These are phyloP conservation scores for Phytophthora pistaciae DNA, from an alignment of 352 stramenopile species.

Conservation along the genomic window DNA sequence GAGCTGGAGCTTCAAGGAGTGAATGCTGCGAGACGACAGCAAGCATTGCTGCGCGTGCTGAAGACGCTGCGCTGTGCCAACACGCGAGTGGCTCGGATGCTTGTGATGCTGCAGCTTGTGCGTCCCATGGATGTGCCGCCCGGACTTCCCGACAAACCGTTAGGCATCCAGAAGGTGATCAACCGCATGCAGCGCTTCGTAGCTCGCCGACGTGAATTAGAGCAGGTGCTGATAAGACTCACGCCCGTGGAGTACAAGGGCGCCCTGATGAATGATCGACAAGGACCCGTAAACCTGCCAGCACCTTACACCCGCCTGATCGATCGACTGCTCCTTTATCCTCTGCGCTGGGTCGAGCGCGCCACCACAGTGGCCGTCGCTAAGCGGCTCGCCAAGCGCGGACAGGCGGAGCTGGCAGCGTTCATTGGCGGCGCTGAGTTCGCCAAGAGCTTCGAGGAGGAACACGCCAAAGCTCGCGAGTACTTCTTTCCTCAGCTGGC, in stretches of 20 bases:
- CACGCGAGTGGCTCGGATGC: slow-evolving; percentile 69
- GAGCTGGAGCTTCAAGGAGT: slow-evolving; percentile 79
- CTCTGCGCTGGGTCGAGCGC: slow-evolving; percentile 61
- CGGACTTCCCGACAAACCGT: slow-evolving; percentile 62
- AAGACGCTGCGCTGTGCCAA: slow-evolving; percentile 70
- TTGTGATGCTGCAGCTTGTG: slow-evolving; percentile 77
- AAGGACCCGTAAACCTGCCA: slow-evolving; percentile 45
- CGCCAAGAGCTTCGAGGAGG: slow-evolving; percentile 74
- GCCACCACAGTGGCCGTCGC: slow-evolving; percentile 63
- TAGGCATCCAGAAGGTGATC: slow-evolving; percentile 66
- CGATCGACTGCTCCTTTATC: slow-evolving; percentile 74
- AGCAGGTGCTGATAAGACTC: slow-evolving; percentile 56
- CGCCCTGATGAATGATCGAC: slow-evolving; percentile 12
- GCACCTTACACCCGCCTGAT: slow-evolving; percentile 65
- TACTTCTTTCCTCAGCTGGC: slow-evolving; percentile 69
- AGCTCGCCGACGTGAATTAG: slow-evolving; percentile 63
- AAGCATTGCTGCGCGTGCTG: slow-evolving; percentile 57
- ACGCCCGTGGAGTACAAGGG: slow-evolving; percentile 64
- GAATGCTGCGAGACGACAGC: slow-evolving; percentile 66
- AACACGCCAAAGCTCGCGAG: slow-evolving; percentile 57
- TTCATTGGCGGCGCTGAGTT: slow-evolving; percentile 79
- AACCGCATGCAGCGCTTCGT: slow-evolving; percentile 64
- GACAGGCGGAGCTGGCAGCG: slow-evolving; percentile 51
- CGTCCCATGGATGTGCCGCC: slow-evolving; percentile 57
- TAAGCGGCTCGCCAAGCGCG: slow-evolving; percentile 58